These are phyloP conservation scores for Nyssa sinensis DNA, from an alignment of 148 eudicot species.

Conservation along the genomic window DNA sequence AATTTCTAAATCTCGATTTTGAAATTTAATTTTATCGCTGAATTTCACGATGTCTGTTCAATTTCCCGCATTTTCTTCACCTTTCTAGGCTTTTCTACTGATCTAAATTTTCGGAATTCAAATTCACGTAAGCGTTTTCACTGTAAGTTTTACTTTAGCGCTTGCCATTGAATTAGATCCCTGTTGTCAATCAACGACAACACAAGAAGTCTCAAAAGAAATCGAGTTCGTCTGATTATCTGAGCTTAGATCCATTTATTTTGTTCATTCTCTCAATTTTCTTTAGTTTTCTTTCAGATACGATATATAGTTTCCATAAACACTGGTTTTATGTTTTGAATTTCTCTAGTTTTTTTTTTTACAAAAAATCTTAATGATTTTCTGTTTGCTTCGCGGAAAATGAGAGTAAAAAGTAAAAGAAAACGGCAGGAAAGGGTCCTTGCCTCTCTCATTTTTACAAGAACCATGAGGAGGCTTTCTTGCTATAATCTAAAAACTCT, in stretches of 20 bases:
- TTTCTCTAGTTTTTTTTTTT: too few relatives aligned
- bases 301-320: neutral
- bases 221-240: neutral
- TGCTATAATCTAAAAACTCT: too few relatives aligned
- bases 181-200: neutral
- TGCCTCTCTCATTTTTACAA: neutral
- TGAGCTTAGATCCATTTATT: neutral
- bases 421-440: neutral
- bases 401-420: neutral
- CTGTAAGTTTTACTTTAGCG: neutral
- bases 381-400: neutral
- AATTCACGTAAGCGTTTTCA: neutral
- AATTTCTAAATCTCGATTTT: neutral
- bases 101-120: neutral
- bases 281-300: neutral
- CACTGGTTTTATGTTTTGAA: neutral
- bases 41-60: neutral
- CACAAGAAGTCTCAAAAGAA: too few relatives aligned
- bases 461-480: neutral
- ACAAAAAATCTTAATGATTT: neutral
- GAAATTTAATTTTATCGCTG: neutral
- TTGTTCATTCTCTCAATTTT: neutral
- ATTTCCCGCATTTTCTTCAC: conserved; percentile 10
- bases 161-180: neutral
- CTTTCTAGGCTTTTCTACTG: conserved; percentile 5